Conservation (phyloP, 768 basidiomycete species). For the Omphalotus guepiniiformis region DNA sequence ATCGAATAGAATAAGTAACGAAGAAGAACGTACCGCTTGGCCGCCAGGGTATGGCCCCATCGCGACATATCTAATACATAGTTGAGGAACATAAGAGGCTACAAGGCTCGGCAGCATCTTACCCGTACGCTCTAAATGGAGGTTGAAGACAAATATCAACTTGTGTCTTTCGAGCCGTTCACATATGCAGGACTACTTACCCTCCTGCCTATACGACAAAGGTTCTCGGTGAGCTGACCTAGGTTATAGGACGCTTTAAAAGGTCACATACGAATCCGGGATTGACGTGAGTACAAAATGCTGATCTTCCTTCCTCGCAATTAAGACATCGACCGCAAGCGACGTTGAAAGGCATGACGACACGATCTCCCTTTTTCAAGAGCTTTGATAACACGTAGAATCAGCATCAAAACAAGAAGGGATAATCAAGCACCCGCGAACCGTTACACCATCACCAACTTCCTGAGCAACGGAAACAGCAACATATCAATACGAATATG, state of each 20-base stretch:
- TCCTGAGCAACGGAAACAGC: too few relatives aligned
- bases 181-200: constrained; percentile 20
- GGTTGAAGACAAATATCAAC: background rate
- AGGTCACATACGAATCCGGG: constrained; percentile 45
- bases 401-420: background rate
- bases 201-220: constrained; percentile 38
- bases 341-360: constrained; percentile 61
- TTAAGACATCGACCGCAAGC: constrained; percentile 55
- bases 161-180: too few relatives aligned
- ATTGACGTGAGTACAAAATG: constrained; percentile 55
- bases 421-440: constrained; percentile 16
- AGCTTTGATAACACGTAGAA: constrained; percentile 24
- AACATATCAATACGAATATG: background rate
- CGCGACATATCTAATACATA: constrained; percentile 41
- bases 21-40: constrained; percentile 36
- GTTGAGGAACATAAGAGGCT: background rate
- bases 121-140: constrained; percentile 42
- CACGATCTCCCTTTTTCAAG: constrained; percentile 51
- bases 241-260: background rate
- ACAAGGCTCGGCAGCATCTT: constrained; percentile 11
- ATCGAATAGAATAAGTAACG: background rate
- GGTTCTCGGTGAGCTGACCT: too few relatives aligned
- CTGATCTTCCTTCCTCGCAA: constrained; percentile 48
- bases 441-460: constrained; percentile 40
- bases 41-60: constrained; percentile 56